These are phyloP conservation scores for Colletotrichum brevisporum DNA, from an alignment of 2,329 filamentous ascomycete genomes.

Conservation along the genomic window DNA sequence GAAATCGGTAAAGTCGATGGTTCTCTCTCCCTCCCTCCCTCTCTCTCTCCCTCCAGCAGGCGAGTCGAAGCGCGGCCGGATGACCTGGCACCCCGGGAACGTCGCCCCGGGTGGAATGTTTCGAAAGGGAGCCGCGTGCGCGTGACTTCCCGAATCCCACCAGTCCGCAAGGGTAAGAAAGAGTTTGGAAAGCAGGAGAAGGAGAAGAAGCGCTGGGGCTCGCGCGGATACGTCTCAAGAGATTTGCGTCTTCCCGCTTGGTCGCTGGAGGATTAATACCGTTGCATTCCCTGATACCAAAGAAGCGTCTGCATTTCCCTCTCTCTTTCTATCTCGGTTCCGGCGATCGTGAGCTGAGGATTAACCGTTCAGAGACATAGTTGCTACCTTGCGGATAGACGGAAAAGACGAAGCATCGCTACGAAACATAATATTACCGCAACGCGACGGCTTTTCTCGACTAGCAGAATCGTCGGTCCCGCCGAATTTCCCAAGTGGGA, in stretches of 20 bases:
- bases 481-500: conserved; percentile 26
- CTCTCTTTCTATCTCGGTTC: too few species aligned
- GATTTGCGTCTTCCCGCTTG: conserved; percentile 16
- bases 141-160: conserved; percentile 3
- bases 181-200: conserved; percentile 18
- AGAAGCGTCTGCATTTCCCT: not conserved
- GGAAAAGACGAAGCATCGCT: not conserved
- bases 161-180: conserved; percentile 7
- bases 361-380: conserved; percentile 10
- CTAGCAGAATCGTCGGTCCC: conserved; percentile 29
- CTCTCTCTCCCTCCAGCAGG: not conserved
- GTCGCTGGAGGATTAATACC: not conserved
- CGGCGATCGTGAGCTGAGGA: conserved; percentile 11
- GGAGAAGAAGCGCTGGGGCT: conserved; percentile 20
- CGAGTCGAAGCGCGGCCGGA: conserved; percentile 19
- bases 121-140: conserved; percentile 39
- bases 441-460: conserved; percentile 12
- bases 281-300: conserved; percentile 3
- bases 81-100: conserved; percentile 20
- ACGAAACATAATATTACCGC: not conserved
- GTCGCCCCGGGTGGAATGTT: conserved; percentile 28
- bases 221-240: conserved; percentile 19
- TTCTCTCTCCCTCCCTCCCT: not conserved
- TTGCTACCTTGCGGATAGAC: not conserved
- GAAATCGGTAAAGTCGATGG: conserved; percentile 24